Conservation (phyloP, 495 filamentous ascomycete genomes). For the Choiromyces venosus region DNA sequence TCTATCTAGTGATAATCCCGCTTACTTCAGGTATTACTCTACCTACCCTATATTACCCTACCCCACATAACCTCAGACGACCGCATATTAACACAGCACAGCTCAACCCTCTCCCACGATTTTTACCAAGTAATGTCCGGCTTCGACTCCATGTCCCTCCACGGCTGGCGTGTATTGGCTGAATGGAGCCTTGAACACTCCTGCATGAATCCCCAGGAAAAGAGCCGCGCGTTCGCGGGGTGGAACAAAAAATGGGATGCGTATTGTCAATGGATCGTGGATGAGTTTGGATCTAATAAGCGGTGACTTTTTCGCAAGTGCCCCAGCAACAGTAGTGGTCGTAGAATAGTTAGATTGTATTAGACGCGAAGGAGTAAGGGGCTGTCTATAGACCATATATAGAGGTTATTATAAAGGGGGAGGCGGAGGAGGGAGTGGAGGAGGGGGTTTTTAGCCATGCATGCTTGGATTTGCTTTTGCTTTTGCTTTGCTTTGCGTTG, state of each 20-base stretch:
- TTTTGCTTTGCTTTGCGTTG: not conserved
- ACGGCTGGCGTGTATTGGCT: slow-evolving; percentile 70
- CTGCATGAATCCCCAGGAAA: not conserved
- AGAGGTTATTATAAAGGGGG: not conserved
- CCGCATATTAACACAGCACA: not conserved
- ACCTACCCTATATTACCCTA: not conserved
- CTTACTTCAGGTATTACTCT: slow-evolving; percentile 41
- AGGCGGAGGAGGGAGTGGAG: not conserved
- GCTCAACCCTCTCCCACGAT: slow-evolving; percentile 60
- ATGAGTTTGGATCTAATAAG: slow-evolving; percentile 56
- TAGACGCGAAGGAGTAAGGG: not conserved
- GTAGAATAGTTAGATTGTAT: not conserved
- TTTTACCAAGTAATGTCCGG: slow-evolving; percentile 85
- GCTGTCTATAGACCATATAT: not conserved
- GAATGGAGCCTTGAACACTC: slow-evolving; percentile 70
- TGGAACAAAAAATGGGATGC: slow-evolving; percentile 78
- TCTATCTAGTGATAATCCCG: slow-evolving; percentile 78
- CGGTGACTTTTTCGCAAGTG: not conserved
- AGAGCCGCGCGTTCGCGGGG: slow-evolving; percentile 73
- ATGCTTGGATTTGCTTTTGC: not conserved
- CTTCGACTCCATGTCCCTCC: slow-evolving; percentile 73
- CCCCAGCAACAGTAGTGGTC: not conserved
- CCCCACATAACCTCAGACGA: no score
- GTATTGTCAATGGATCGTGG: slow-evolving; percentile 82
- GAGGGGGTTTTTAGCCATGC: not conserved